These are phyloP conservation scores for Syzygium aromaticum DNA, from an alignment of 345 rosid genomes.

Conservation along the genomic window DNA sequence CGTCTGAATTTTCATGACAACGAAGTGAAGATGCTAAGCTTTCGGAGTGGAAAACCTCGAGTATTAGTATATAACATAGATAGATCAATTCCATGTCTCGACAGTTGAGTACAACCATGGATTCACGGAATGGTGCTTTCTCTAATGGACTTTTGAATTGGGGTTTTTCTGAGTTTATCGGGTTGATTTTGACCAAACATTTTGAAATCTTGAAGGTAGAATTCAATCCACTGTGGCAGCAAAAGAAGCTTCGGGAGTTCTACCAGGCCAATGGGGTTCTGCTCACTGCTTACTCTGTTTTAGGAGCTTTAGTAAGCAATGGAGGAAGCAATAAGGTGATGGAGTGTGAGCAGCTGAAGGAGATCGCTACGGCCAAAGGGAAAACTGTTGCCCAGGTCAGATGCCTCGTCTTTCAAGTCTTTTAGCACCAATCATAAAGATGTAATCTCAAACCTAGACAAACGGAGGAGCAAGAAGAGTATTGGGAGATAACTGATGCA, in stretches of 20 bases:
- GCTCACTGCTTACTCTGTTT: conserved; percentile 51
- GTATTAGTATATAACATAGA: background rate
- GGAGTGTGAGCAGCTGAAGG: conserved; percentile 52
- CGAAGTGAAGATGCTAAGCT: background rate
- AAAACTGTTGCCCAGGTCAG: conserved; percentile 75
- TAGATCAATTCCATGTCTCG: background rate
- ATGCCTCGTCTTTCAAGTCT: background rate
- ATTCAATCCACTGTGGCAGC: conserved; percentile 83
- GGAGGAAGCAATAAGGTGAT: conserved; percentile 65
- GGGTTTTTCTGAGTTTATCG: background rate
- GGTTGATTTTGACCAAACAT: background rate
- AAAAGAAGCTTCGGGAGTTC: conserved; percentile 49
- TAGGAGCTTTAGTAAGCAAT: conserved; percentile 52
- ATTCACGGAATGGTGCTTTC: background rate
- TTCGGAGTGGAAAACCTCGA: background rate
- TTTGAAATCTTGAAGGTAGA: conserved; percentile 47
- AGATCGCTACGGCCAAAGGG: conserved; percentile 52
- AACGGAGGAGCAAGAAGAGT: background rate
- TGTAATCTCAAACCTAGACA: background rate
- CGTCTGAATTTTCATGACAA: background rate
- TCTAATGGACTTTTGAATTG: background rate
- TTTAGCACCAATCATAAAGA: background rate
- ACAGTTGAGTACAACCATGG: background rate
- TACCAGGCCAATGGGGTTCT: conserved; percentile 41
- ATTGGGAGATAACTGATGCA: background rate